A percentile compares a stretch with the other conserved stretches of the same genome.
These are phyloP conservation scores for Phaeotremella fagi DNA, from an alignment of 768 basidiomycete genomes.

Conservation along the genomic window DNA sequence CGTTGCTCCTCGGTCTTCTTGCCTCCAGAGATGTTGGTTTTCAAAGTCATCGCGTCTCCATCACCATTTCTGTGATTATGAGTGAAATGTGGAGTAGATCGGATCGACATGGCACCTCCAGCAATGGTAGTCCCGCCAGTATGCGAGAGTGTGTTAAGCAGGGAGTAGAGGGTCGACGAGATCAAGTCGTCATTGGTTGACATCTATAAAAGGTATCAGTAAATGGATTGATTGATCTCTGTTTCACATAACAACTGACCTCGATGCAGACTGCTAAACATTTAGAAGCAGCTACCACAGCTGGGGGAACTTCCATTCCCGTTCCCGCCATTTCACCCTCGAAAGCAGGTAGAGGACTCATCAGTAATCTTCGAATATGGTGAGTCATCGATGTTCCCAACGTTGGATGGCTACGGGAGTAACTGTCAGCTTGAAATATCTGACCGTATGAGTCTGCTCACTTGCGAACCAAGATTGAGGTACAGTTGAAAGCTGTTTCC, in stretches of 20 bases:
- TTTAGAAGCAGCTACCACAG: slow-evolving; percentile 78
- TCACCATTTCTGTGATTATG: neutral
- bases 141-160: slow-evolving; percentile 75
- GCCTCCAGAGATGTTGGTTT: slow-evolving; percentile 12
- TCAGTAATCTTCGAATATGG: slow-evolving; percentile 80
- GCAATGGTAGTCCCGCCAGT: slow-evolving; percentile 17
- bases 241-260: slow-evolving; percentile 51
- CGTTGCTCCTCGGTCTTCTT: slow-evolving; percentile 60
- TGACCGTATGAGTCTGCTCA: too few relatives aligned
- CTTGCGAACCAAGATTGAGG: slow-evolving; percentile 79
- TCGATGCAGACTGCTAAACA: slow-evolving; percentile 85
- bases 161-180: slow-evolving; percentile 94
- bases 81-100: neutral
- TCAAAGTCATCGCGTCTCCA: slow-evolving; percentile 16
- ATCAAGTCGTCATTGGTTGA: slow-evolving; percentile 81
- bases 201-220: slow-evolving; percentile 53
- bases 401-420: slow-evolving; percentile 63
- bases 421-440: too few relatives aligned
- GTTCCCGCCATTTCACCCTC: slow-evolving; percentile 70
- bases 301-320: slow-evolving; percentile 68
- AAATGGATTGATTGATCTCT: neutral
- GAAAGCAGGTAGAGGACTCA: slow-evolving; percentile 79
- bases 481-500: slow-evolving; percentile 82
- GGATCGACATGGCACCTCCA: slow-evolving; percentile 13
- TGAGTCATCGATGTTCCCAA: slow-evolving; percentile 68